A percentile compares a stretch with the other conserved stretches of the same genome.
Evolutionary conservation across 331 rosid species (phyloP).

Genomic region (Pyracantha coccinea): DNA sequence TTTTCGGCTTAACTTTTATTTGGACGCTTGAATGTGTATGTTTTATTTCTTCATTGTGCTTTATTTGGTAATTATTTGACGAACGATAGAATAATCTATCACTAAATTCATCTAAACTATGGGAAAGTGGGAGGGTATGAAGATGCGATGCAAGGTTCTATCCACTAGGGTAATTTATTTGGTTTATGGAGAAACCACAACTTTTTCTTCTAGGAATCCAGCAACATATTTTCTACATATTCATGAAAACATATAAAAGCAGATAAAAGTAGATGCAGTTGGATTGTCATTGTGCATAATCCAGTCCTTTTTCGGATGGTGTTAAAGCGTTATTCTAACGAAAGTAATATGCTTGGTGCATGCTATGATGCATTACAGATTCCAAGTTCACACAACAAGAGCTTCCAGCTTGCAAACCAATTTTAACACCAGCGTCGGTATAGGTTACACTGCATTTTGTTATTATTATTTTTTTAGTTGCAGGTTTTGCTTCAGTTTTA

Average conservation of each 20-base stretch:
- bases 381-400: slow-evolving; percentile 82
- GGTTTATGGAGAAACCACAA: not conserved
- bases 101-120: no score
- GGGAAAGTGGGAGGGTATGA: no score
- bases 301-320: not conserved
- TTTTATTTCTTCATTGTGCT: no score
- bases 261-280: not conserved
- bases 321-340: not conserved
- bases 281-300: not conserved
- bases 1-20: not conserved
- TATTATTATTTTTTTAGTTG: not conserved
- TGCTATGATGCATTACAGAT: slow-evolving; percentile 34
- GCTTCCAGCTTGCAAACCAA: slow-evolving; percentile 86
- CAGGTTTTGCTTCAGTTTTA: not conserved
- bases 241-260: no score
- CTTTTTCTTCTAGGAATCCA: no score
- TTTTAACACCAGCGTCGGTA: slow-evolving; percentile 88
- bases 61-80: no score
- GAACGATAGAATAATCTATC: no score
- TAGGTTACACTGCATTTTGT: not conserved
- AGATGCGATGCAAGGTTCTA: no score
- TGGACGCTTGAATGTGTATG: not conserved
- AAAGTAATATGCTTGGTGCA: not conserved
- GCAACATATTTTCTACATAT: not conserved
- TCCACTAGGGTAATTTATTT: not conserved